Conservation (phyloP, 2,329 filamentous ascomycete species). For the Phaeosphaeria sp. region DNA sequence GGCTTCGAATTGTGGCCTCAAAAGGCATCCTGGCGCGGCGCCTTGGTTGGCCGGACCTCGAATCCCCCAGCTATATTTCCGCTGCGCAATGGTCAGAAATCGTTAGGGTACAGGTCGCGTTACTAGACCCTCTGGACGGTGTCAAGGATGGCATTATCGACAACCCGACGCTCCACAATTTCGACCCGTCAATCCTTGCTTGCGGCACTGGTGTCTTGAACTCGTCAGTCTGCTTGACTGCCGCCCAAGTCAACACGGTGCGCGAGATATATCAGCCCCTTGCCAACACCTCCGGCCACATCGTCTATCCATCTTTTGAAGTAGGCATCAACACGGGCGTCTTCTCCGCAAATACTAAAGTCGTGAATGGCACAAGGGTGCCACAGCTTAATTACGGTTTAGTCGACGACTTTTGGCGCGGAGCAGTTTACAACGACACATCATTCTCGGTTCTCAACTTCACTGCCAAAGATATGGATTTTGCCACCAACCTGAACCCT, state of each 20-base stretch:
- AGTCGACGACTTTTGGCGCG: constrained; percentile 34
- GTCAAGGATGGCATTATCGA: constrained; percentile 39
- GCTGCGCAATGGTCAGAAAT: constrained; percentile 36
- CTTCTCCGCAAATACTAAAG: constrained; percentile 30
- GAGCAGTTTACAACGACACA: constrained; percentile 51
- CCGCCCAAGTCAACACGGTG: constrained; percentile 39
- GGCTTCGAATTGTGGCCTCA: constrained; percentile 18
- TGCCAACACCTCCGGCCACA: constrained; percentile 47
- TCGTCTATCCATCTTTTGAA: constrained; percentile 56
- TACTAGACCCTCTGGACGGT: constrained; percentile 45
- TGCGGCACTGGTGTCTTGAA: constrained; percentile 24
- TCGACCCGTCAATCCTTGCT: constrained; percentile 17
- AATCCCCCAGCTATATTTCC: constrained; percentile 10
- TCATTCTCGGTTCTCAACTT: constrained; percentile 43
- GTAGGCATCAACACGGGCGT: constrained; percentile 53
- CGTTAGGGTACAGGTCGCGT: constrained; percentile 49
- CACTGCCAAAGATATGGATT: constrained; percentile 30
- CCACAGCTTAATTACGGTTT: constrained; percentile 50
- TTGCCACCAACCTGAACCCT: constrained; percentile 36
- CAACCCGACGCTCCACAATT: constrained; percentile 21
- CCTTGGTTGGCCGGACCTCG: constrained; percentile 47
- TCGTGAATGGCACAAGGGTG: constrained; percentile 48
- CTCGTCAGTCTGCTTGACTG: constrained; percentile 14
- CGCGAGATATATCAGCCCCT: constrained; percentile 50
- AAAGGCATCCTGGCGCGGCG: constrained; percentile 47